Evolutionary conservation across 1,284 basidiomycete genomes (phyloP).

Genomic region (Ceratobasidium sp.): DNA sequence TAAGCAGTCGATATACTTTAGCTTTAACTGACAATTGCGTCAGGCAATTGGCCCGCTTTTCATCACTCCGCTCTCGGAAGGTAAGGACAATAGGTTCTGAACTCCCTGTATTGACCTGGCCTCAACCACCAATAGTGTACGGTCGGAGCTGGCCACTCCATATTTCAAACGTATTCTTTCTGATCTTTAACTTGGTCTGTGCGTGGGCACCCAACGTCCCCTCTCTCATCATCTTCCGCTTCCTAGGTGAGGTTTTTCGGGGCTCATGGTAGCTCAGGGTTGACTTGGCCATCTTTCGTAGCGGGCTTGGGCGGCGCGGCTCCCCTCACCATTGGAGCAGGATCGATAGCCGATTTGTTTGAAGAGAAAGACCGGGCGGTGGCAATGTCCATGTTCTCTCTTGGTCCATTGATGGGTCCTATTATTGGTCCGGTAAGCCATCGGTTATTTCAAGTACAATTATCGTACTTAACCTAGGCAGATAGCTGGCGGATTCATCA

Average conservation of each 20-base stretch:
- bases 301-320: slow-evolving; percentile 66
- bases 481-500: slow-evolving; percentile 47
- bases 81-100: neutral
- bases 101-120: too few relatives aligned
- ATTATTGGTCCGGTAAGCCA: slow-evolving; percentile 55
- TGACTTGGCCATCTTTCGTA: slow-evolving; percentile 45
- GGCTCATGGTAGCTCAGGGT: neutral
- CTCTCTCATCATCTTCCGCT: slow-evolving; percentile 68
- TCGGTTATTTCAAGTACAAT: neutral
- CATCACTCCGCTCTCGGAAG: slow-evolving; percentile 37
- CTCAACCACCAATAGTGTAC: slow-evolving; percentile 33
- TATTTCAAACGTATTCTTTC: slow-evolving; percentile 66
- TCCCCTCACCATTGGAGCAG: slow-evolving; percentile 67
- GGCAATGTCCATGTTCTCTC: slow-evolving; percentile 68
- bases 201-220: slow-evolving; percentile 67
- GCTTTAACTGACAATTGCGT: neutral
- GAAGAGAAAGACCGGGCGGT: slow-evolving; percentile 64
- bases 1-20: slow-evolving; percentile 65
- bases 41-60: slow-evolving; percentile 14
- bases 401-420: slow-evolving; percentile 66
- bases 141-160: slow-evolving; percentile 61
- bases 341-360: slow-evolving; percentile 67
- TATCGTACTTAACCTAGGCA: neutral
- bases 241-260: slow-evolving; percentile 59
- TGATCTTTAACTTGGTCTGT: slow-evolving; percentile 72